phyloP scores from a whole-genome alignment of 2,329 filamentous ascomycete species.

The Samsoniella hepiali region DNA sequence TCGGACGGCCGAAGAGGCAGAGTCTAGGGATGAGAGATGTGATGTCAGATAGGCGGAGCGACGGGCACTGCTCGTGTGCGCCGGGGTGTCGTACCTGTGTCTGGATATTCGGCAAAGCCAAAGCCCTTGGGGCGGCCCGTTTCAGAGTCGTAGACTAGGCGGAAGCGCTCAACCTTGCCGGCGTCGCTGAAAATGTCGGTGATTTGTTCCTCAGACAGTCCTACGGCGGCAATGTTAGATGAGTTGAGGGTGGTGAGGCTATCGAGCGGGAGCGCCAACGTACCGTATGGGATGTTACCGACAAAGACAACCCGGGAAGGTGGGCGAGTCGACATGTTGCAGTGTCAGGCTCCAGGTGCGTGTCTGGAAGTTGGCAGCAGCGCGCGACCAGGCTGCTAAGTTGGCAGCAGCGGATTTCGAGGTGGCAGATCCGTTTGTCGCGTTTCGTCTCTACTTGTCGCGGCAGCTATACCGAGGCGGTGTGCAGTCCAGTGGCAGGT shows the following conservation, averaged over 20 bases:
- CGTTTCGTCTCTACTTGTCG: background rate
- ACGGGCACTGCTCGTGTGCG: background rate
- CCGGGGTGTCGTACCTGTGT: conserved; percentile 60
- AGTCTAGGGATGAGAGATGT: conserved; percentile 43
- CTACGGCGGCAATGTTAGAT: conserved; percentile 41
- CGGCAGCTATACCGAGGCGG: background rate
- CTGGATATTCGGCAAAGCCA: conserved; percentile 93
- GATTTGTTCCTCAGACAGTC: conserved; percentile 93
- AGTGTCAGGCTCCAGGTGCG: background rate
- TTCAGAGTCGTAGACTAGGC: conserved; percentile 92
- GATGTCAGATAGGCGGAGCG: background rate
- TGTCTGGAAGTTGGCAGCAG: background rate
- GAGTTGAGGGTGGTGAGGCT: background rate
- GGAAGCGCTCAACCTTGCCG: conserved; percentile 87
- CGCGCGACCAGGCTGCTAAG: background rate
- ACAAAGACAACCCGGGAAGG: conserved; percentile 79
- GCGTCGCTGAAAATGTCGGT: conserved; percentile 88
- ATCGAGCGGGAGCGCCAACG: conserved; percentile 21
- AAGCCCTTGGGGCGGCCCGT: conserved; percentile 94
- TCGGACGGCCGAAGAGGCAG: conserved; percentile 87
- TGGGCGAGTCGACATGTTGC: conserved; percentile 68
- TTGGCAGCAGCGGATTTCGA: background rate
- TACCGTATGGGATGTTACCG: conserved; percentile 81
- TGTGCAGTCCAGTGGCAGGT: background rate
- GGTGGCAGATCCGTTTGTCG: background rate